Evolutionary conservation across 2,329 filamentous ascomycete species (phyloP).

Genomic region (Anisogramma anomala): DNA sequence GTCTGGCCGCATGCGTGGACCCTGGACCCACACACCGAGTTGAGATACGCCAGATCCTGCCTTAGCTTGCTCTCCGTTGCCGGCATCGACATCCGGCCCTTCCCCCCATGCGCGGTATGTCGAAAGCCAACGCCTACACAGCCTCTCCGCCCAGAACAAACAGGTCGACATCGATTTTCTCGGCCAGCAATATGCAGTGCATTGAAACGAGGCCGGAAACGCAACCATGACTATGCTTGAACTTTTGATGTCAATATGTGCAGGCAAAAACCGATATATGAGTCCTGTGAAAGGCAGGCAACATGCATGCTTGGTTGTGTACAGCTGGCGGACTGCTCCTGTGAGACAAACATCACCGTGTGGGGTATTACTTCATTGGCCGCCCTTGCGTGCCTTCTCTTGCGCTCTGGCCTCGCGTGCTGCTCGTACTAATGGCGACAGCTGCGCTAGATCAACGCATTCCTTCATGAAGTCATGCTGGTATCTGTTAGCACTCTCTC

Average conservation of each 20-base stretch:
- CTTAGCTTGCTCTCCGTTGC: no score
- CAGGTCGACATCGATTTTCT: not conserved
- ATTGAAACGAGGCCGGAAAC: slow-evolving; percentile 2
- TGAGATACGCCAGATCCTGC: not conserved
- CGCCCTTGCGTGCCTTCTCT: slow-evolving; percentile 64
- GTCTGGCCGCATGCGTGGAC: not conserved
- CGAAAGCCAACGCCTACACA: not conserved
- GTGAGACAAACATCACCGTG: not conserved
- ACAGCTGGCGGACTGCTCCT: slow-evolving; percentile 1
- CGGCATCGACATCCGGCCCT: no score
- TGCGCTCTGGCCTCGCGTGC: slow-evolving; percentile 76
- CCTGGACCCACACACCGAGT: not conserved
- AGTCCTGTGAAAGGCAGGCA: slow-evolving; percentile 3
- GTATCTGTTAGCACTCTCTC: slow-evolving; percentile 15
- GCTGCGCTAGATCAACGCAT: slow-evolving; percentile 61
- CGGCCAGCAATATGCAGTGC: slow-evolving; percentile 1
- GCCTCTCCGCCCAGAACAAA: not conserved
- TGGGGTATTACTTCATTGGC: slow-evolving; percentile 20
- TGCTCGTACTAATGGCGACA: slow-evolving; percentile 77
- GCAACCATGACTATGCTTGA: slow-evolving; percentile 1
- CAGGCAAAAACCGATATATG: slow-evolving; percentile 9
- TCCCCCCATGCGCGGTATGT: not conserved
- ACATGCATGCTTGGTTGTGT: slow-evolving; percentile 8
- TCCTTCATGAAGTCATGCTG: slow-evolving; percentile 73
- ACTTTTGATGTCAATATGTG: slow-evolving; percentile 10